These are phyloP conservation scores for Neocatenulostroma microsporum DNA, from an alignment of 2,329 filamentous ascomycete species.

Conservation along the genomic window DNA sequence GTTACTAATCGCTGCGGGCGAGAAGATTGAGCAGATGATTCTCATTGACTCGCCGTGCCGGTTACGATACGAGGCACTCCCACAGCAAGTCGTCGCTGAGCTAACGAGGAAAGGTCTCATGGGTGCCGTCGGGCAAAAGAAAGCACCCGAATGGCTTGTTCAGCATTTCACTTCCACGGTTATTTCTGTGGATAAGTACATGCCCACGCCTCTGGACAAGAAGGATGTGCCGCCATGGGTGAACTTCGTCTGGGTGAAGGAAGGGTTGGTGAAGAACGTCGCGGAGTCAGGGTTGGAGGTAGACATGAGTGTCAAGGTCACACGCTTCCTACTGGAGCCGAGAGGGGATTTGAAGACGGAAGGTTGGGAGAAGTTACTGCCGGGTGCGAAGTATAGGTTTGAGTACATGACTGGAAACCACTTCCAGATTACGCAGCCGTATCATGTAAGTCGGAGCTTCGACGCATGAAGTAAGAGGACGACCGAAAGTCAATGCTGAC, in stretches of 20 bases:
- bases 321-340: constrained; percentile 25
- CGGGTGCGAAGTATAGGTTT: constrained; percentile 20
- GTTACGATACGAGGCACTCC: constrained; percentile 20
- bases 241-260: constrained; percentile 25
- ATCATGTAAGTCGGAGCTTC: constrained; percentile 20
- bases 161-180: constrained; percentile 25
- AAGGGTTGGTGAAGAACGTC: constrained; percentile 24
- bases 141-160: constrained; percentile 26
- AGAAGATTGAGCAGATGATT: constrained; percentile 23
- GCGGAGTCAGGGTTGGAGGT: constrained; percentile 23
- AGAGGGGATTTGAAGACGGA: constrained; percentile 21
- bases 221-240: constrained; percentile 20
- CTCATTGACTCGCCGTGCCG: constrained; percentile 26
- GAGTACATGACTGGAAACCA: constrained; percentile 28
- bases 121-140: constrained; percentile 20
- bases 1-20: constrained; percentile 16
- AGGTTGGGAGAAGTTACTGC: constrained; percentile 24
- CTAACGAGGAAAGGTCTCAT: constrained; percentile 22
- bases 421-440: constrained; percentile 26
- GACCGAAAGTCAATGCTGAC: too few species aligned
- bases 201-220: constrained; percentile 17
- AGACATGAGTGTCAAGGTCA: constrained; percentile 25
- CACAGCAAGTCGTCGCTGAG: constrained; percentile 19
- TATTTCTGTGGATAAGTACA: constrained; percentile 23
- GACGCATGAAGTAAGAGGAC: too few species aligned